A percentile compares a stretch with the other conserved stretches of the same genome.
These are phyloP conservation scores for Ogataea saltuana DNA, from an alignment of 805 yeast genomes.

Conservation along the genomic window DNA sequence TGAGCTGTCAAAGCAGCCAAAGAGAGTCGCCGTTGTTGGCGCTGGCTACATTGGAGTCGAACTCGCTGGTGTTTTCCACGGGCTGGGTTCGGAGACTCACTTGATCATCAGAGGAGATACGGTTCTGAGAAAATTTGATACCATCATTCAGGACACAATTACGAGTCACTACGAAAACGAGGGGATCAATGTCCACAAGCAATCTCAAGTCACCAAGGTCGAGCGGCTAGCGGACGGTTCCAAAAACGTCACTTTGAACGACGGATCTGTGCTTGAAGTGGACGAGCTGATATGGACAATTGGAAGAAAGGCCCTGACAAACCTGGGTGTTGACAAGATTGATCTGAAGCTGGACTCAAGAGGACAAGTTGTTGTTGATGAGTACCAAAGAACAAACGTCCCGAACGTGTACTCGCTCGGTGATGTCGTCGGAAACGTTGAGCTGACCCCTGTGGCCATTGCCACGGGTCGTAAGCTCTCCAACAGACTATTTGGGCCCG, in stretches of 20 bases:
- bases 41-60: slow-evolving; percentile 98
- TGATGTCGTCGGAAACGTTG: slow-evolving; percentile 90
- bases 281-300: slow-evolving; percentile 91
- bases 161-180: slow-evolving; percentile 78
- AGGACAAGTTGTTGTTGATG: slow-evolving; percentile 77
- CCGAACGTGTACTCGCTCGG: slow-evolving; percentile 81
- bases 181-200: slow-evolving; percentile 81
- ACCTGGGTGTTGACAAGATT: slow-evolving; percentile 73
- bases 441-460: slow-evolving; percentile 97
- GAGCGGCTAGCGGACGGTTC: slow-evolving; percentile 51
- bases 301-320: slow-evolving; percentile 80
- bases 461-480: slow-evolving; percentile 96
- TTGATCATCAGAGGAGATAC: slow-evolving; percentile 89
- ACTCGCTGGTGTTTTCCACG: slow-evolving; percentile 90
- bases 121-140: slow-evolving; percentile 86
- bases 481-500: slow-evolving; percentile 87
- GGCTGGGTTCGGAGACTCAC: slow-evolving; percentile 83
- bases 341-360: slow-evolving; percentile 63
- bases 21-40: slow-evolving; percentile 91
- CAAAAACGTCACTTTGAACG: slow-evolving; percentile 47
- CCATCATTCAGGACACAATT: slow-evolving; percentile 71
- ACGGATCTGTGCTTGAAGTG: slow-evolving; percentile 52
- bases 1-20: slow-evolving; percentile 77
- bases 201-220: slow-evolving; percentile 50
- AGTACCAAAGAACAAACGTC: slow-evolving; percentile 79